phyloP scores from a whole-genome alignment of 768 basidiomycete species.

The Pleurotus giganteus region DNA sequence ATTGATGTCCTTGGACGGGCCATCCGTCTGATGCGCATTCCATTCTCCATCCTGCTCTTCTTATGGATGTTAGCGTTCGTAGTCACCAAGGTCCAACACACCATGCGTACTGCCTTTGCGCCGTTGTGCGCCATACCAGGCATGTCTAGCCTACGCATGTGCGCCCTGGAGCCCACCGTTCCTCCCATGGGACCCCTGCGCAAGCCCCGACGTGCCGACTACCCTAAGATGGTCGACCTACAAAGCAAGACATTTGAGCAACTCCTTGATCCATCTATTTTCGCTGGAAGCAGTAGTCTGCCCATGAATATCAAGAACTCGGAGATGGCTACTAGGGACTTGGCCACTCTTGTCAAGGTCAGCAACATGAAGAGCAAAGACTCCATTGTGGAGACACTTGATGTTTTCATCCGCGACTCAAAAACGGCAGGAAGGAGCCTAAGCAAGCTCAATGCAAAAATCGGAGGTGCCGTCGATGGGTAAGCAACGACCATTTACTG shows the following conservation, averaged over 20 bases:
- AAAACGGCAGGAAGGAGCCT: slow-evolving; percentile 58
- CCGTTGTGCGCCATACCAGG: slow-evolving; percentile 66
- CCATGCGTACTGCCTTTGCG: slow-evolving; percentile 44
- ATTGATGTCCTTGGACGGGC: slow-evolving; percentile 48
- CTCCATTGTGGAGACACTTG: slow-evolving; percentile 47
- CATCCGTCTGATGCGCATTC: slow-evolving; percentile 49
- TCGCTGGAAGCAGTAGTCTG: slow-evolving; percentile 50
- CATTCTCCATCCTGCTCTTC: slow-evolving; percentile 53
- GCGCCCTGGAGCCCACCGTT: slow-evolving; percentile 23
- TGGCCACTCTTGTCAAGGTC: slow-evolving; percentile 57
- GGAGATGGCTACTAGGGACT: slow-evolving; percentile 73
- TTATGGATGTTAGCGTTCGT: slow-evolving; percentile 49
- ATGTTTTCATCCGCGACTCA: slow-evolving; percentile 58
- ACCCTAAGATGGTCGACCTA: slow-evolving; percentile 54
- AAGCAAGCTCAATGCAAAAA: slow-evolving; percentile 60
- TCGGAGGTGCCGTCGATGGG: slow-evolving; percentile 76
- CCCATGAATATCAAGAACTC: slow-evolving; percentile 72
- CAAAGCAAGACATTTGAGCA: slow-evolving; percentile 64
- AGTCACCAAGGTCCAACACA: slow-evolving; percentile 35
- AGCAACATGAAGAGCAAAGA: slow-evolving; percentile 65
- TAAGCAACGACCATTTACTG: slow-evolving; percentile 28
- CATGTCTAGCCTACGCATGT: slow-evolving; percentile 47
- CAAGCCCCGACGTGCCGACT: slow-evolving; percentile 52
- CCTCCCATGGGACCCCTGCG: slow-evolving; percentile 3
- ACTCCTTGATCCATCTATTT: slow-evolving; percentile 52